Evolutionary conservation across 192 early-diverging fungal genomes (phyloP), one percentile per base, ranked within the genome.

Genomic region (Fimicolochytrium jonesii): DNA sequence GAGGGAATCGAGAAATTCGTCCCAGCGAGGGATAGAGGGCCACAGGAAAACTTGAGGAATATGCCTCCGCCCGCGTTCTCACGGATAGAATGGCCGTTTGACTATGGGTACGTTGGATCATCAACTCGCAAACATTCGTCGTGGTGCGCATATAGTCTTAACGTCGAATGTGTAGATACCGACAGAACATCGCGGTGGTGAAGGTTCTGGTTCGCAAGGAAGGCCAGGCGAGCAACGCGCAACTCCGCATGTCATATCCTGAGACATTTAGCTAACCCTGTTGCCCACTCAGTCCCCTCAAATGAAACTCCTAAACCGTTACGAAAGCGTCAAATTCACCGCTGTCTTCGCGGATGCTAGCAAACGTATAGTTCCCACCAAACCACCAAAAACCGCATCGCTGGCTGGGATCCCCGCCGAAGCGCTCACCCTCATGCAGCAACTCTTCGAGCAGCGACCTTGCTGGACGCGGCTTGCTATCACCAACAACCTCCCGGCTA

Each of bases 41-140:
- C 73, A 29, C 63, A 54, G 28, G 50, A 56, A 37, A 53, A 76
- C 58, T 51, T 76, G 32, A 69, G 69, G 5, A 67, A 70, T 36
- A 69, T 87, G 39, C 85, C 85, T 0, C 84, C 86, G 33, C 86
- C 87, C 9, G 28, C 67, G 15, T 86, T 88, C 44, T 74, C 77
- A 10, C 55, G 70, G 29, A 59, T 65, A 3, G 81, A 85, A 46
- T 74, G 72, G 58, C 78, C 85, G 10, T 68, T 61, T 31, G 61
- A 70, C 20, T 88, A 88, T 59, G 69, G 77, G 79, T 86, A 67
- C 37, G 59, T 25, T 30, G 13, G n/a, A 17, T 50, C 41, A 15
- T 15, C 1, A n/a, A 18, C n/a, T n/a, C n/a, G n/a, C n/a, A n/a
- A n/a, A n/a, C n/a, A n/a, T n/a, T n/a, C n/a, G n/a, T n/a, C n/a